Percentiles rank a stretch among this genome's conserved stretches.
phyloP scores from a whole-genome alignment of 2,329 filamentous ascomycete genomes.

The Samsoniella hepiali region DNA sequence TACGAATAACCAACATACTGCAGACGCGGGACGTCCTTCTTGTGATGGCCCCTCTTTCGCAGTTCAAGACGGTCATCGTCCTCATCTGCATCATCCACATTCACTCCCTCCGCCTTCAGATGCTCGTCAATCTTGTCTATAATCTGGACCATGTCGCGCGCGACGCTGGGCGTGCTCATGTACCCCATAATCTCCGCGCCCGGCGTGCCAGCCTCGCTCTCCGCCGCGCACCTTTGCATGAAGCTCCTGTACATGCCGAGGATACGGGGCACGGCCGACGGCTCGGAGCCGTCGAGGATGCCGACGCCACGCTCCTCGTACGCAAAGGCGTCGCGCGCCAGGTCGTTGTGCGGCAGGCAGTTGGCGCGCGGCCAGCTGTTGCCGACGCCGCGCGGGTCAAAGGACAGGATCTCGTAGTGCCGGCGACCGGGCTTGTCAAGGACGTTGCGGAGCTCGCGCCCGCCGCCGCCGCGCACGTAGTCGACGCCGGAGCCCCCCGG shows the following conservation, averaged over 20 bases:
- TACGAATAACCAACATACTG: conserved; percentile 46
- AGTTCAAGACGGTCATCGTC: conserved; percentile 8
- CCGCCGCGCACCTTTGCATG: not conserved
- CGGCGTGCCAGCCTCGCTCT: not conserved
- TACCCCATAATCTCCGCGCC: conserved; percentile 27
- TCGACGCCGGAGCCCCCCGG: conserved; percentile 35
- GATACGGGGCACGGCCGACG: conserved; percentile 3
- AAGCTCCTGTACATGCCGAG: conserved; percentile 9
- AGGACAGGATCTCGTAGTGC: conserved; percentile 36
- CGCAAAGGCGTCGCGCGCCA: conserved; percentile 26
- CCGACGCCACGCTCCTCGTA: conserved; percentile 30
- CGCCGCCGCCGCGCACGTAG: conserved; percentile 21
- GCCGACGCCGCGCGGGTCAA: conserved; percentile 36
- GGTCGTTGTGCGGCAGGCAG: conserved; percentile 29
- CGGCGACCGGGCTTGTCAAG: conserved; percentile 24
- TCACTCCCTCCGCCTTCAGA: conserved; percentile 9
- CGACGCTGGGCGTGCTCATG: conserved; percentile 32
- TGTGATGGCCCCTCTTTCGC: not conserved
- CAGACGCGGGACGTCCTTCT: conserved; percentile 23
- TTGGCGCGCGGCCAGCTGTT: conserved; percentile 31
- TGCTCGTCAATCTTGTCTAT: conserved; percentile 31
- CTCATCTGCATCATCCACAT: not conserved
- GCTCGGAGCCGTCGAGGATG: conserved; percentile 22
- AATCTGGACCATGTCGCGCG: conserved; percentile 34
- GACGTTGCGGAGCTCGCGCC: conserved; percentile 25